Evolutionary conservation across 805 yeast genomes (phyloP), one percentile per base, ranked within the genome.

Genomic region (Brettanomyces sp.): DNA sequence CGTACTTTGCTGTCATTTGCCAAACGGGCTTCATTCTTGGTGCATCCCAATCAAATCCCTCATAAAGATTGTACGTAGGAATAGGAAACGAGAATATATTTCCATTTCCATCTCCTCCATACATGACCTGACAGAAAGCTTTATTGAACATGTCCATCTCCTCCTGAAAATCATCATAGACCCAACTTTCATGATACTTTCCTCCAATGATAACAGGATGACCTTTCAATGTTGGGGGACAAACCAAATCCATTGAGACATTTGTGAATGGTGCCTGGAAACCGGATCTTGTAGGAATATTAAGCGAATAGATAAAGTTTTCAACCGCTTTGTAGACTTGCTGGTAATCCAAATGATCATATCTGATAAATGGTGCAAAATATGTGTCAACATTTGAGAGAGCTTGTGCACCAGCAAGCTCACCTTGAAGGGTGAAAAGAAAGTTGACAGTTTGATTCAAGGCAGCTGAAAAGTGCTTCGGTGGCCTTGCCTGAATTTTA

Each of bases 41-140:
- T 3, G 42, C 42, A 25, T 39, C 42, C 42, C 42, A 39, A 39
- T 39, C 42, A 25, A 39, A 39, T 25, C 42, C 42, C n/a, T 39
- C 42, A 28, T 25, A 39, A 25, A 39, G 33, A 39, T 39, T 39
- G 21, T 39, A 39, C 6, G 42, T 39, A 8, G 42, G 42, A 25
- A 39, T 39, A 25, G 42, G 42, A 34, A 39, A 39, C n/a, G 34
- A 25, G 22, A 39, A 39, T 5, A 39, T 39, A 34, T 25, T 39
- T 24, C 42, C 42, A 39, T 39, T 39, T 25, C 34, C 42, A 24
- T 39, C 42, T 5, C 42, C 42, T 11, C 28, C 22, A 28, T 24
- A n/a, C 42, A 39, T 39, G 18, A 39, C 42, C 7, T 24, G 34
- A 28, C 42, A 39, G 42, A 39, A 39, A 9, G 42, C 42, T 13